These are phyloP conservation scores for Macadamia integrifolia DNA, from an alignment of 164 flowering plant species.

Conservation along the genomic window DNA sequence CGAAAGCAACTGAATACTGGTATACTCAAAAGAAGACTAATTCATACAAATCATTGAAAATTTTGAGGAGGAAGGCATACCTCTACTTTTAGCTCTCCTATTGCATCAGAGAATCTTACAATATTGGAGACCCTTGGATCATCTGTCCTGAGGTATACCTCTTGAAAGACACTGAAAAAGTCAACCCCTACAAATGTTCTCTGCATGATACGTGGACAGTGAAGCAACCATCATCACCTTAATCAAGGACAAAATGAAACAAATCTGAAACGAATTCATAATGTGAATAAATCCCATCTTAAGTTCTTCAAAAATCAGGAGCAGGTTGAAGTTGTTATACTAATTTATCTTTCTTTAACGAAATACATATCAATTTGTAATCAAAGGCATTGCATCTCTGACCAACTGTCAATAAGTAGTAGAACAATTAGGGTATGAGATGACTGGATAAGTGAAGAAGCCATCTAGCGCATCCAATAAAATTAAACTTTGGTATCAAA, in stretches of 20 bases:
- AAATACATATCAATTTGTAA: background rate
- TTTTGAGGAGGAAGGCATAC: constrained; percentile 36
- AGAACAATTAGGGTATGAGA: no score
- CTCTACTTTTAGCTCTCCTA: constrained; percentile 98
- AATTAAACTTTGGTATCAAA: no score
- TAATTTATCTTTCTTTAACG: background rate
- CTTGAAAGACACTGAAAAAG: constrained; percentile 82
- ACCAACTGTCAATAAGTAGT: no score
- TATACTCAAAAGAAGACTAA: background rate
- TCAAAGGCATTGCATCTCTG: background rate
- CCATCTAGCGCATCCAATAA: no score
- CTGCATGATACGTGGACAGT: constrained; percentile 27
- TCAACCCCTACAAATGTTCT: constrained; percentile 98
- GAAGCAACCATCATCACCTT: constrained; percentile 2
- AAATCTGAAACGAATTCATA: background rate
- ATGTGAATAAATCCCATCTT: background rate
- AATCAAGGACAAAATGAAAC: background rate
- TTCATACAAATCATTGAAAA: background rate
- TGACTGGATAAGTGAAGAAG: no score
- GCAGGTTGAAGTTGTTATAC: background rate
- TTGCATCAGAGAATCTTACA: constrained; percentile 75
- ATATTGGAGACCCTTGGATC: constrained; percentile 91
- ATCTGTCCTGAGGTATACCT: constrained; percentile 64
- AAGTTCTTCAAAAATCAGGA: constrained; percentile 1
- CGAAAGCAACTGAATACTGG: background rate